phyloP scores from a whole-genome alignment of 2,329 filamentous ascomycete species.

The Botrytis fragariae region DNA sequence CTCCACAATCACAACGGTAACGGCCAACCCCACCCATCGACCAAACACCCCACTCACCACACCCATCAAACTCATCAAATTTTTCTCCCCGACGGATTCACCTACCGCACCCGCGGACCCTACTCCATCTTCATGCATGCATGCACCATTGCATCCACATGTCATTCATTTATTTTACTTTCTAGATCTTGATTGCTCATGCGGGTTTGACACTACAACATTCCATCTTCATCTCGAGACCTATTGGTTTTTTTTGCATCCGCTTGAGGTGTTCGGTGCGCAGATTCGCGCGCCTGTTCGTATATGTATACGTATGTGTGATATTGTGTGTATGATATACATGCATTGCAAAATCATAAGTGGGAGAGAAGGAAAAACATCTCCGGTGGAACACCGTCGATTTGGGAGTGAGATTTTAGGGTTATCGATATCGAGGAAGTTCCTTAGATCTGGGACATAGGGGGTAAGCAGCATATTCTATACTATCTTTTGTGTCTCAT shows the following conservation, averaged over 20 bases:
- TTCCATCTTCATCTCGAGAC: not conserved
- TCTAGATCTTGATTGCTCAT: not conserved
- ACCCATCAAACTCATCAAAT: not conserved
- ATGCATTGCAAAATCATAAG: not conserved
- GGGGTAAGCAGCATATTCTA: not conserved
- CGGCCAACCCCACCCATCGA: not conserved
- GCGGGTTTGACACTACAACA: not conserved
- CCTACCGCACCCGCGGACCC: not conserved
- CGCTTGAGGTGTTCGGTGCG: no score
- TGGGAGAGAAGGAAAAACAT: not conserved
- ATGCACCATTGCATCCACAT: not conserved
- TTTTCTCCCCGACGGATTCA: not conserved
- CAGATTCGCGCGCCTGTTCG: not conserved
- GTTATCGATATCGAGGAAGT: not conserved
- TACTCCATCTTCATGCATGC: not conserved
- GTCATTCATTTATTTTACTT: not conserved
- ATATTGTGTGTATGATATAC: not conserved
- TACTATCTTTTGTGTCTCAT: not conserved
- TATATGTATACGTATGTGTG: not conserved
- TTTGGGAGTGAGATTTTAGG: not conserved
- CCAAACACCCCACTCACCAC: not conserved
- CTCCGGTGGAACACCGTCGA: not conserved
- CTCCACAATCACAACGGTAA: not conserved
- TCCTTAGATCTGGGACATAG: rapidly evolving
- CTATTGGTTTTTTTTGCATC: not conserved